Base-by-base conservation (phyloP, 1,284 basidiomycete species). In the Ustilago tritici region DNA sequence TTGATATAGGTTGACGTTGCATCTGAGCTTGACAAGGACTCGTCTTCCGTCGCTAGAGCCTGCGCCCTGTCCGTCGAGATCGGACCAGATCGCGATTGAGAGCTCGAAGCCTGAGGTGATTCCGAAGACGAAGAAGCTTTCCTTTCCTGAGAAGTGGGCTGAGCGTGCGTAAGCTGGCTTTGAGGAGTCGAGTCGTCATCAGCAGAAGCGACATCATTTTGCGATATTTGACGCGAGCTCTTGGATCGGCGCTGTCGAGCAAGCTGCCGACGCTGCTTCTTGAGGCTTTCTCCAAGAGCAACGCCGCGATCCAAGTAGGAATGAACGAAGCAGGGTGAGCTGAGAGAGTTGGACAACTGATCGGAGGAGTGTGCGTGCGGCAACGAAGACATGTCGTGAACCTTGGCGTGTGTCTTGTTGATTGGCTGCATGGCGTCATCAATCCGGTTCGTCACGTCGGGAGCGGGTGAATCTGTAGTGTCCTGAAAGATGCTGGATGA, bases 321-420 rank as follows among this genome's bases (percentile, higher is more conserved):
- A 46, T 82, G 80, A n/a, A 82, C 78, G 35, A 81, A 82, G 55
- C 80, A 82, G 5, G 80, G 80, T n/a, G 75, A 73, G 41, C 58
- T 68, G 34, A 78, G 54, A 11, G 63, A 56, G 17, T 62, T 38
- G 31, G 65, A 17, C 4, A 64, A 14, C 31, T 70, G 73, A 10
- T 64, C 64, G 14, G 68, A 47, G 17, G 68, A 10, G 23, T 62
- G 61, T 2, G 57, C 43, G 40, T 76, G 74, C 32, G 69, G 69
- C 12, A 76, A 34, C 9, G 65, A 58, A 1, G 74, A 71, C 59
- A 76, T 63, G 60, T 72, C 74, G 60, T 76, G 74, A 17, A 76
- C 63, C 53, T 76, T 76, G 43, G 74, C 74, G 47, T 76, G 74
- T 3, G 69, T 76, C 53, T 57, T 65, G 62, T 76, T 76, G 59